phyloP scores from a whole-genome alignment of 495 filamentous ascomycete species.

The Podospora anserina region DNA sequence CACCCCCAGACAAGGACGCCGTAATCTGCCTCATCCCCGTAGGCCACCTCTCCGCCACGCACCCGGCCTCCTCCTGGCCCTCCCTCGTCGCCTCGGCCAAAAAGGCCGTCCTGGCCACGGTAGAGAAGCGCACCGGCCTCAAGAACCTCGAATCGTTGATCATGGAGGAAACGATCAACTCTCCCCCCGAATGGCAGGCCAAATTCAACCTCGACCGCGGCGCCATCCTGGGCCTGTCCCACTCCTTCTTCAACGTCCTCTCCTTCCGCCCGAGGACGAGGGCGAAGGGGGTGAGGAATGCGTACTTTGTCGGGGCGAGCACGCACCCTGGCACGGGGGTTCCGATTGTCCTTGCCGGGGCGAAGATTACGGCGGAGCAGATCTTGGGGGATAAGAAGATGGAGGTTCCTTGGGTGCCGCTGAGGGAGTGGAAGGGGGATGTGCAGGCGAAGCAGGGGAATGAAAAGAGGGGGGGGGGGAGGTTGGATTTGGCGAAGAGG shows the following conservation, averaged over 20 bases:
- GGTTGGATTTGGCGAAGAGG: background rate
- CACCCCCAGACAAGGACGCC: slow-evolving; percentile 57
- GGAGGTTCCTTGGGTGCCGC: slow-evolving; percentile 41
- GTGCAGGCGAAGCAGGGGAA: slow-evolving; percentile 3
- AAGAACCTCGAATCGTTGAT: slow-evolving; percentile 44
- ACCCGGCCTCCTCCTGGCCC: slow-evolving; percentile 52
- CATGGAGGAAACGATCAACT: slow-evolving; percentile 58
- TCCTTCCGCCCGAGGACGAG: slow-evolving; percentile 59
- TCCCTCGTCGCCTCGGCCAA: slow-evolving; percentile 51
- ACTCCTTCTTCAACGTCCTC: slow-evolving; percentile 69
- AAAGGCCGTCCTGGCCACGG: slow-evolving; percentile 51
- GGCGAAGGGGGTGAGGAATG: slow-evolving; percentile 44
- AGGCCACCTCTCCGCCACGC: slow-evolving; percentile 55
- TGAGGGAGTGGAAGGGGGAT: slow-evolving; percentile 7
- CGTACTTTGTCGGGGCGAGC: slow-evolving; percentile 67
- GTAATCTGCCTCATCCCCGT: slow-evolving; percentile 66
- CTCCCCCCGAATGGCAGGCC: slow-evolving; percentile 57
- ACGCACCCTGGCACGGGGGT: slow-evolving; percentile 73
- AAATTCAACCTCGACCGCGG: slow-evolving; percentile 69
- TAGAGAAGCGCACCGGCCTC: slow-evolving; percentile 53
- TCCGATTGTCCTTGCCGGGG: slow-evolving; percentile 63
- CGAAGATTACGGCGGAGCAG: slow-evolving; percentile 58
- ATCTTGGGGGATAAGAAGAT: slow-evolving; percentile 44
- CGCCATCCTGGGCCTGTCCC: slow-evolving; percentile 63
- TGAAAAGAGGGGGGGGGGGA: background rate